Evolutionary conservation across 2,329 filamentous ascomycete species (phyloP).

Genomic region (Fusarium longipes): DNA sequence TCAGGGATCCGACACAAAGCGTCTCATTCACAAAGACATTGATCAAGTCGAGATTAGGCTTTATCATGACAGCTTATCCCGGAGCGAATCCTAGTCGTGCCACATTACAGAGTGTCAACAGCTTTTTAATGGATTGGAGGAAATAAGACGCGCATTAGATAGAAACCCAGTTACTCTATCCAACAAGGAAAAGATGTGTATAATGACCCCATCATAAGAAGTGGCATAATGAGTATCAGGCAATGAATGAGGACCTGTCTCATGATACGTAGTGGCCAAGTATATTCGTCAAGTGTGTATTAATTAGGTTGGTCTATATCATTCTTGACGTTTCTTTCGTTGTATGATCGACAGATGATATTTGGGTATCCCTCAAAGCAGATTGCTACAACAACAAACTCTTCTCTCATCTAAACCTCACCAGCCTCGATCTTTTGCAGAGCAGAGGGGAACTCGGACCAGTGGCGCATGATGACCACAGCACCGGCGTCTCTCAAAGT

Average conservation of each 20-base stretch:
- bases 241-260: background rate
- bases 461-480: constrained; percentile 69
- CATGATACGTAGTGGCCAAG: background rate
- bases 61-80: constrained; percentile 82
- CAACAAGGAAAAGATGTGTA: background rate
- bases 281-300: constrained; percentile 7
- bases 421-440: constrained; percentile 61
- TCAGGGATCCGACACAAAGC: constrained; percentile 41
- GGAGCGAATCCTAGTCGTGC: constrained; percentile 85
- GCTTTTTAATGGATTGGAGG: constrained; percentile 78
- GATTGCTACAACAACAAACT: constrained; percentile 22
- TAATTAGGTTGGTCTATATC: constrained; percentile 30
- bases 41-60: constrained; percentile 82
- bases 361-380: constrained; percentile 41
- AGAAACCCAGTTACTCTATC: background rate
- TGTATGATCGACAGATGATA: constrained; percentile 19
- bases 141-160: constrained; percentile 33
- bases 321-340: constrained; percentile 11
- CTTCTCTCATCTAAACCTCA: constrained; percentile 41
- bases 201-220: background rate
- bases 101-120: constrained; percentile 92
- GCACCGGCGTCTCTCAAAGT: constrained; percentile 71
- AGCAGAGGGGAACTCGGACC: constrained; percentile 64
- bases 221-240: background rate
- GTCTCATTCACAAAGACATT: constrained; percentile 74